Percentiles rank a stretch among this genome's conserved stretches.
phyloP scores from a whole-genome alignment of 441 rosid genomes.

The Metrosideros polymorpha region DNA sequence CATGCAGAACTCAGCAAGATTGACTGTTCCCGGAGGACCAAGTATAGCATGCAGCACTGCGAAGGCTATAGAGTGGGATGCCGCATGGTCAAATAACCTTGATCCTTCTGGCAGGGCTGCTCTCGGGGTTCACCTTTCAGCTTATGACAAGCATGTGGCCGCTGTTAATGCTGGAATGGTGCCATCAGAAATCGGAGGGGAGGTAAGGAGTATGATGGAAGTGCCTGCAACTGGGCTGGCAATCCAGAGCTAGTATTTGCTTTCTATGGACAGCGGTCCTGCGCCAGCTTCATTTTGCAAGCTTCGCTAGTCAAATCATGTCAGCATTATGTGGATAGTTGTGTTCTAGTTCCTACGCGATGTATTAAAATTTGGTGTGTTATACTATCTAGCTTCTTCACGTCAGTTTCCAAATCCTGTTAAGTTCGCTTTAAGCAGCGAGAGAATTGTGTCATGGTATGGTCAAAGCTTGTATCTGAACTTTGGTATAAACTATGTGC shows the following conservation, averaged over 20 bases:
- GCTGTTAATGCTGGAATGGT: slow-evolving; percentile 8
- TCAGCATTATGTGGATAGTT: background rate
- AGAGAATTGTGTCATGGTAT: background rate
- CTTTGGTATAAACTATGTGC: background rate
- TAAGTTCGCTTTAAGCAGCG: background rate
- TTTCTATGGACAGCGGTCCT: background rate
- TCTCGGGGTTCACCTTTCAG: slow-evolving; percentile 68
- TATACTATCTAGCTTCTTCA: background rate
- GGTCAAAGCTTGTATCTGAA: background rate
- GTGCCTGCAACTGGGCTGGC: slow-evolving; percentile 28
- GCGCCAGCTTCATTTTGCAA: background rate
- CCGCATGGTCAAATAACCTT: slow-evolving; percentile 64
- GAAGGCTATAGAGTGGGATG: slow-evolving; percentile 80
- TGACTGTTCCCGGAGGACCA: slow-evolving; percentile 87
- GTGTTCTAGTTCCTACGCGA: background rate
- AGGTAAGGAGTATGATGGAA: slow-evolving; percentile 31
- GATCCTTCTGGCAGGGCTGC: slow-evolving; percentile 95
- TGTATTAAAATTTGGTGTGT: background rate
- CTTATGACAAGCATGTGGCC: slow-evolving; percentile 28
- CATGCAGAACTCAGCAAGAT: slow-evolving; percentile 65
- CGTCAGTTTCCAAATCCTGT: background rate
- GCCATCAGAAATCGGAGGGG: slow-evolving; percentile 26
- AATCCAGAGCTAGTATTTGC: slow-evolving; percentile 25
- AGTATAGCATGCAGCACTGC: slow-evolving; percentile 86
- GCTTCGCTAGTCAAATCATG: background rate